A percentile compares a stretch with the other conserved stretches of the same genome.
These are phyloP conservation scores for Botrytis fabae DNA, from an alignment of 2,329 filamentous ascomycete species.

Conservation along the genomic window DNA sequence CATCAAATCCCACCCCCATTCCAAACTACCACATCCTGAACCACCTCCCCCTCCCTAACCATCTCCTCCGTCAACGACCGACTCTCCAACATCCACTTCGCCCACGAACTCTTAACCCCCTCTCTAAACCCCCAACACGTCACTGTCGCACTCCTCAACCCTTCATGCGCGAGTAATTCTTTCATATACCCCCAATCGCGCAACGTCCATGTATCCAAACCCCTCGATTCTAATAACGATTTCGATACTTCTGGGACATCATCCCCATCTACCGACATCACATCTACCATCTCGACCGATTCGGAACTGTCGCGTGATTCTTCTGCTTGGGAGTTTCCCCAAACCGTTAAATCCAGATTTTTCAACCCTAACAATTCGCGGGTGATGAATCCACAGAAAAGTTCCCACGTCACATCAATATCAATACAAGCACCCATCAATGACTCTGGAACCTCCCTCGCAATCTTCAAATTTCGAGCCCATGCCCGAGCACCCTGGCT, in stretches of 20 bases:
- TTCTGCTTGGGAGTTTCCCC: slow-evolving; percentile 22
- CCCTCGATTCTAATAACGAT: background rate
- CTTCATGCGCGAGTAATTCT: slow-evolving; percentile 26
- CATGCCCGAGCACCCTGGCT: slow-evolving; percentile 26
- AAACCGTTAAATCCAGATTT: slow-evolving; percentile 35
- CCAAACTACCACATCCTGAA: slow-evolving; percentile 27
- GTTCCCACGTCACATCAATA: slow-evolving; percentile 29
- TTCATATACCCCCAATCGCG: slow-evolving; percentile 33
- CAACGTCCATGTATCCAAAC: slow-evolving; percentile 23
- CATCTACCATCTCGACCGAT: background rate
- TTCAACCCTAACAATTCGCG: slow-evolving; percentile 19
- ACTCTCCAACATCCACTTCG: slow-evolving; percentile 34
- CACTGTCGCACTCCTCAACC: slow-evolving; percentile 28
- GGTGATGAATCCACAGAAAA: slow-evolving; percentile 24
- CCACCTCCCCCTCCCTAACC: slow-evolving; percentile 31
- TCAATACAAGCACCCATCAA: background rate
- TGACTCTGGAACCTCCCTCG: slow-evolving; percentile 28
- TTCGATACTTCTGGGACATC: background rate
- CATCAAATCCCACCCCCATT: background rate
- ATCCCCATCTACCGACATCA: background rate
- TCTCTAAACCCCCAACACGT: slow-evolving; percentile 35
- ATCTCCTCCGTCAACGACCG: slow-evolving; percentile 33
- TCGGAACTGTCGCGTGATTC: background rate
- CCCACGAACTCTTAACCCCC: slow-evolving; percentile 32
- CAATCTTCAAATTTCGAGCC: slow-evolving; percentile 31